These are phyloP conservation scores for Cyberlindnera mycetangii DNA, from an alignment of 805 yeast genomes.

Conservation along the genomic window DNA sequence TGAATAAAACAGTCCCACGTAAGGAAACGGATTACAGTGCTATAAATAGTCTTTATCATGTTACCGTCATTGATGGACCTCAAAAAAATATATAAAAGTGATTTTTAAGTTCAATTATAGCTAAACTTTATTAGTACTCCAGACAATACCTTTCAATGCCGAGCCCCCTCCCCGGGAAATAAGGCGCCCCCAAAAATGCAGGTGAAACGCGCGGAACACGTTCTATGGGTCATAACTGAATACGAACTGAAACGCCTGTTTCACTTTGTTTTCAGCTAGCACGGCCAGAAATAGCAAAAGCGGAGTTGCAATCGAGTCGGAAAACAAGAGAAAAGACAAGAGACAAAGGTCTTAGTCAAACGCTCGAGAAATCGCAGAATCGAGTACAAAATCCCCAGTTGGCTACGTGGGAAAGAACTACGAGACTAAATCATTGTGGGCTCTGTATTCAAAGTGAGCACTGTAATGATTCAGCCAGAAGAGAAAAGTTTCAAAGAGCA, in stretches of 20 bases:
- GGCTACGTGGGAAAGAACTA: slow-evolving; percentile 8
- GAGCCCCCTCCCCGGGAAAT: too few species aligned
- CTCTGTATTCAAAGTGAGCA: slow-evolving; percentile 21
- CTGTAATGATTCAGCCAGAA: slow-evolving; percentile 18
- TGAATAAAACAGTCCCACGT: too few species aligned
- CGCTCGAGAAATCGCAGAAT: background rate
- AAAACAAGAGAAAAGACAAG: too few species aligned
- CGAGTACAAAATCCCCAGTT: background rate
- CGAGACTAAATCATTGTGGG: slow-evolving; percentile 18
- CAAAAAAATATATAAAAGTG: too few species aligned
- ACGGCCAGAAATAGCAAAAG: background rate
- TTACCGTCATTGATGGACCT: too few species aligned
- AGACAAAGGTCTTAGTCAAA: background rate
- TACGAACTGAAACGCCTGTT: background rate
- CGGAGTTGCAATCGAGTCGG: background rate
- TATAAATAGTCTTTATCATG: too few species aligned
- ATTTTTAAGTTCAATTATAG: too few species aligned
- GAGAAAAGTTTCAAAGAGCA: background rate
- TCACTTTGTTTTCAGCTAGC: background rate
- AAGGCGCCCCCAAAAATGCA: too few species aligned
- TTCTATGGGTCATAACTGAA: background rate
- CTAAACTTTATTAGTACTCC: too few species aligned
- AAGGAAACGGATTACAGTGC: too few species aligned
- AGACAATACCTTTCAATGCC: too few species aligned
- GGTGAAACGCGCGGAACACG: too few species aligned